Conservation (phyloP, 169 alveolate genomes). For the Cryptosporidium muris region DNA sequence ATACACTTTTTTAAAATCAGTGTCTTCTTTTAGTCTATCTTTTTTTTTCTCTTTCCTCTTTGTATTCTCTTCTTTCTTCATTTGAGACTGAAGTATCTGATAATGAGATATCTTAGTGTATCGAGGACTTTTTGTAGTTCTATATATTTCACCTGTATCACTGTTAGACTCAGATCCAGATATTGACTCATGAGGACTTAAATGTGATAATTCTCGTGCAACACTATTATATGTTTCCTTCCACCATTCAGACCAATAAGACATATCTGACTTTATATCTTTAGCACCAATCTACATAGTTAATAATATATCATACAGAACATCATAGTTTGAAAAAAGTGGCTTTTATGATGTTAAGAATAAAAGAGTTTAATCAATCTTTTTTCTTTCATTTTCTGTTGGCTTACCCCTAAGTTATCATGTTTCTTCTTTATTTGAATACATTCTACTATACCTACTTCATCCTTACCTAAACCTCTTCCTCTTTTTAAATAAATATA, state of each 20-base stretch:
- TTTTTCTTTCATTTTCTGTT: no score
- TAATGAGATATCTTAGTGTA: not conserved
- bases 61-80: not conserved
- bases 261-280: not conserved
- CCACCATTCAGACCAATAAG: slow-evolving; percentile 68
- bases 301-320: no score
- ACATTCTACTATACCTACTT: slow-evolving; percentile 48
- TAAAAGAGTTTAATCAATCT: no score
- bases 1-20: not conserved
- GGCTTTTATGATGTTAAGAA: no score
- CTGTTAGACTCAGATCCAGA: not conserved
- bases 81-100: not conserved
- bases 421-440: slow-evolving; percentile 30
- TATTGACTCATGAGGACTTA: slow-evolving; percentile 15
- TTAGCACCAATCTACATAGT: slow-evolving; percentile 13
- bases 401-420: slow-evolving; percentile 32
- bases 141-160: no score
- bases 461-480: slow-evolving; percentile 57
- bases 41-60: not conserved
- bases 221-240: slow-evolving; percentile 59
- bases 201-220: slow-evolving; percentile 19
- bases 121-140: no score
- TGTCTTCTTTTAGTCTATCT: not conserved
- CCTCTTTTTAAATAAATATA: slow-evolving; percentile 37
- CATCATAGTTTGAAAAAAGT: no score